These are phyloP conservation scores for Funneliformis mosseae DNA, from an alignment of 192 early-diverging fungal genomes.

Conservation along the genomic window DNA sequence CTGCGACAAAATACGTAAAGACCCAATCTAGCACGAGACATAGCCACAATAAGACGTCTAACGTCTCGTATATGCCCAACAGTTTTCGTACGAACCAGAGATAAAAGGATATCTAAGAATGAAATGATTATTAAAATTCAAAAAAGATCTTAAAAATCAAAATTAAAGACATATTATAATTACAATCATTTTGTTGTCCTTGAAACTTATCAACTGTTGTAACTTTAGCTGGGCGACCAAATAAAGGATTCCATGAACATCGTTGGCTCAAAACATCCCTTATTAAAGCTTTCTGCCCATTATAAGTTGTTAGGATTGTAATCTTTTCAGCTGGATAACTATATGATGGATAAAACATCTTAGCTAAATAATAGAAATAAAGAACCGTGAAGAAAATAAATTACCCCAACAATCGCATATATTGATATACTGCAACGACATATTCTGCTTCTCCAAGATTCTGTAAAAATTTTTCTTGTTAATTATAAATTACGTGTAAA, in stretches of 20 bases:
- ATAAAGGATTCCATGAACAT: constrained; percentile 86
- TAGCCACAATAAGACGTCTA: constrained; percentile 87
- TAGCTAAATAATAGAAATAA: not conserved
- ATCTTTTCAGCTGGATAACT: constrained; percentile 89
- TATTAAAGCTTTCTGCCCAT: constrained; percentile 94
- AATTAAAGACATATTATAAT: constrained; percentile 25
- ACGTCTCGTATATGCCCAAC: constrained; percentile 95
- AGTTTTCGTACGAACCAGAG: constrained; percentile 86
- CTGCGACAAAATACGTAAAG: constrained; percentile 88
- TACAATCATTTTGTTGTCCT: constrained; percentile 93
- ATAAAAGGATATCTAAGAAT: constrained; percentile 76
- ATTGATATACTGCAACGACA: constrained; percentile 92
- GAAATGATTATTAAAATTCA: not conserved
- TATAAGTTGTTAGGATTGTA: constrained; percentile 94
- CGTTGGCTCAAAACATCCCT: constrained; percentile 83
- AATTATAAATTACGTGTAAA: not conserved
- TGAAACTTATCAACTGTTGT: constrained; percentile 98
- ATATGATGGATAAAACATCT: not conserved
- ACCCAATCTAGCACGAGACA: constrained; percentile 93
- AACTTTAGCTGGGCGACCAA: constrained; percentile 76
- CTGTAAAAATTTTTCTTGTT: constrained; percentile 39
- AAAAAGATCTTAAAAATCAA: not conserved
- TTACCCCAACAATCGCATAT: constrained; percentile 91
- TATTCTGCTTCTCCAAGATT: constrained; percentile 99
- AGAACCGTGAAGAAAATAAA: constrained; percentile 6